Percentiles rank a stretch among this genome's conserved stretches.
Evolutionary conservation across 306 rosid species (phyloP).

Genomic region (Lupinus albus): DNA sequence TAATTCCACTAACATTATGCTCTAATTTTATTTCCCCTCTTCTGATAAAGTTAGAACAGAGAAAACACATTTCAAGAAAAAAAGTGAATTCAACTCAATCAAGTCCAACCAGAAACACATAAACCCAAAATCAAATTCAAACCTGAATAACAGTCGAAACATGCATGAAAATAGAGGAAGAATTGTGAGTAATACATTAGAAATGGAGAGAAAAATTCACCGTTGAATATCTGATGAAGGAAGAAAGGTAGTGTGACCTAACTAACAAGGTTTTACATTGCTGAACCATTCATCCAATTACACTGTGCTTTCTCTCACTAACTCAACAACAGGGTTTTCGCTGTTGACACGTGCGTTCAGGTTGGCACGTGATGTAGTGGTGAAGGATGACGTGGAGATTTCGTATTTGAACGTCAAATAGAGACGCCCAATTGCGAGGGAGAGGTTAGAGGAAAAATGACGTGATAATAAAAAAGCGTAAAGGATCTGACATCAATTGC

Average conservation of each 20-base stretch:
- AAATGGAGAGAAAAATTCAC: constrained; percentile 36
- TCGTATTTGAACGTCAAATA: not conserved
- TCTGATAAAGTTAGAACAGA: not conserved
- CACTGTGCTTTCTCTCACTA: not conserved
- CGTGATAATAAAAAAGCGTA: not conserved
- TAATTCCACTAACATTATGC: not conserved
- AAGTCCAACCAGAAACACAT: not conserved
- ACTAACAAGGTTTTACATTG: not conserved
- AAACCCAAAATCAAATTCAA: not conserved
- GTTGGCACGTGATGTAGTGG: not conserved
- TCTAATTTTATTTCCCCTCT: not conserved
- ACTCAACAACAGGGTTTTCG: no score
- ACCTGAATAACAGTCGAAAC: not conserved
- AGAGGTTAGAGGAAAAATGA: not conserved
- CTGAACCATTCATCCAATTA: not conserved
- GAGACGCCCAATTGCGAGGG: not conserved
- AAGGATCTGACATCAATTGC: not conserved
- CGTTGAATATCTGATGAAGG: constrained; percentile 16
- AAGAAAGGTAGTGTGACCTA: not conserved
- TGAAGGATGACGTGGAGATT: not conserved
- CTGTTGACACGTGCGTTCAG: not conserved
- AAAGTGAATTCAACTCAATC: constrained; percentile 8
- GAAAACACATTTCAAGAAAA: not conserved
- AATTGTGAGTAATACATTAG: not conserved
- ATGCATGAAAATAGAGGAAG: constrained; percentile 26